Conservation (phyloP, 1,284 basidiomycete species). For the Acaromyces ingoldii region DNA sequence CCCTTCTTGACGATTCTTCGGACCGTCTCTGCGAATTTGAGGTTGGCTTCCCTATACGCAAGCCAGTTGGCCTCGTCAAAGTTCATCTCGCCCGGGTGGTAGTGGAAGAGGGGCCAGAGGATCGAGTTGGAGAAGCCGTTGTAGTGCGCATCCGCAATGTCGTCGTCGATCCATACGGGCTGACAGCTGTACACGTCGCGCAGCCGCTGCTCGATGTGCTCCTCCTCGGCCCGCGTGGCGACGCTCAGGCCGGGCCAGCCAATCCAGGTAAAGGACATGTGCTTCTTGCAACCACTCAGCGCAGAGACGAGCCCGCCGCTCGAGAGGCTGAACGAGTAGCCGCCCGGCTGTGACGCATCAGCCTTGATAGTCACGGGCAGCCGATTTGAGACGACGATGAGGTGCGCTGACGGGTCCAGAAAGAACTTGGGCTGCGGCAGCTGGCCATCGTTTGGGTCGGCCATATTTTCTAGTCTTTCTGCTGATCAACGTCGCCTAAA, state of each 20-base stretch:
- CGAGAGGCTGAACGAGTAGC: conserved; percentile 46
- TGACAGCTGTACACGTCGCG: conserved; percentile 93
- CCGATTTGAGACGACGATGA: conserved; percentile 93
- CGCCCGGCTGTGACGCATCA: conserved; percentile 40
- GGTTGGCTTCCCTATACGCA: conserved; percentile 93
- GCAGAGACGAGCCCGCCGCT: conserved; percentile 50
- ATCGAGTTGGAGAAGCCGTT: conserved; percentile 99
- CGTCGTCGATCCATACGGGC: conserved; percentile 94
- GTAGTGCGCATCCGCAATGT: conserved; percentile 95
- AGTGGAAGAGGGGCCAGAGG: conserved; percentile 98
- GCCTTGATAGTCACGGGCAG: conserved; percentile 61
- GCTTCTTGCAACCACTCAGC: conserved; percentile 45
- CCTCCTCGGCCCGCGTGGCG: conserved; percentile 28
- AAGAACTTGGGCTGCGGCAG: not conserved
- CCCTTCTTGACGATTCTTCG: conserved; percentile 69
- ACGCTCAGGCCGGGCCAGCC: conserved; percentile 50
- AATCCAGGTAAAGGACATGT: conserved; percentile 51
- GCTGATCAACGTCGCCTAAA: too few relatives aligned
- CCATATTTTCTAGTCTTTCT: too few relatives aligned
- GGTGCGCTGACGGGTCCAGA: conserved; percentile 52
- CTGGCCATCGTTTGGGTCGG: too few relatives aligned
- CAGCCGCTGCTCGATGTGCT: conserved; percentile 59
- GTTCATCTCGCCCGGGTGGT: conserved; percentile 77
- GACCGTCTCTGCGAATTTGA: conserved; percentile 86
- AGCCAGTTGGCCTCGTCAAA: conserved; percentile 98